These are phyloP conservation scores for Sungouiozyma intestinalis DNA, from an alignment of 805 yeast species.

Conservation along the genomic window DNA sequence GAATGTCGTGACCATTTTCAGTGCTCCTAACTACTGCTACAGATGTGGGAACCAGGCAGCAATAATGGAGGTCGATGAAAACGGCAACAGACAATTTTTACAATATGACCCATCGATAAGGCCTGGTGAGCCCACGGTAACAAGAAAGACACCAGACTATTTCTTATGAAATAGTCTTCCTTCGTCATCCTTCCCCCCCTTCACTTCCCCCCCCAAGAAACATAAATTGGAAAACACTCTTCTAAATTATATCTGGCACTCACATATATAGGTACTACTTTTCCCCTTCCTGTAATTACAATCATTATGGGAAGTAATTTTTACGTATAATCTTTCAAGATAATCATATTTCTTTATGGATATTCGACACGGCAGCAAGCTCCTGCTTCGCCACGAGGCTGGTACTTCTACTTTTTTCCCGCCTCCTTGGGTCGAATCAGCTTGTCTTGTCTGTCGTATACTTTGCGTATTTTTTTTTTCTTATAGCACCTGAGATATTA, in stretches of 20 bases:
- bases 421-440: no score
- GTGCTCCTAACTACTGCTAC: conserved; percentile 95
- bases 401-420: no score
- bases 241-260: background rate
- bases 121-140: conserved; percentile 96
- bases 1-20: conserved; percentile 84
- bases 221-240: background rate
- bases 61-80: conserved; percentile 95
- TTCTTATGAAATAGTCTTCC: conserved; percentile 46
- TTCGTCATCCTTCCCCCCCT: background rate
- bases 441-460: background rate
- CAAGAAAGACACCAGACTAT: conserved; percentile 94
- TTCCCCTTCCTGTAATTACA: background rate
- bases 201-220: background rate
- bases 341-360: no score
- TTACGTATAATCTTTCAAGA: background rate
- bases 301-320: no score
- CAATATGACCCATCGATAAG: conserved; percentile 95
- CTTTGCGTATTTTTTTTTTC: background rate
- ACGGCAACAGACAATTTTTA: conserved; percentile 79
- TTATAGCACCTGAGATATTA: background rate
- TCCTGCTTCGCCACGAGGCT: no score
- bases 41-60: conserved; percentile 98
- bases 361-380: no score
- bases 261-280: background rate